A percentile compares a stretch with the other conserved stretches of the same genome.
phyloP scores from a whole-genome alignment of 2,329 filamentous ascomycete species.

The Colletotrichum filicis region DNA sequence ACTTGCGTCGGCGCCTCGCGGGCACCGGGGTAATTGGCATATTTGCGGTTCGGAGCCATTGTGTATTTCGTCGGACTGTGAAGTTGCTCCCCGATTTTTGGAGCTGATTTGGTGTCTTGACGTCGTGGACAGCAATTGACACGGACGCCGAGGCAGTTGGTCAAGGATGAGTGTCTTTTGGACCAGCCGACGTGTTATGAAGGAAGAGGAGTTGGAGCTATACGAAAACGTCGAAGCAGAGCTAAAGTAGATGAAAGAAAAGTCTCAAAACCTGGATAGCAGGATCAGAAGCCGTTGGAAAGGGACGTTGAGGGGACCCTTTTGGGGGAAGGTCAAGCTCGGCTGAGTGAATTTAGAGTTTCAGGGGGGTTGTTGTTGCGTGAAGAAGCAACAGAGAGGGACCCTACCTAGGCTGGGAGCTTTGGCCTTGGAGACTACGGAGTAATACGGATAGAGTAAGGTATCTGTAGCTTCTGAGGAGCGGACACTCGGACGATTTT shows the following conservation, averaged over 20 bases:
- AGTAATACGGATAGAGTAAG: too few relatives aligned
- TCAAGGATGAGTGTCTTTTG: not conserved
- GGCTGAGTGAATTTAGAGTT: not conserved
- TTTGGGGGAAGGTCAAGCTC: not conserved
- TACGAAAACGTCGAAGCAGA: not conserved
- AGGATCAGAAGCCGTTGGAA: not conserved
- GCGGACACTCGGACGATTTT: conserved; percentile 3
- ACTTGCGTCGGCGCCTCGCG: conserved; percentile 15
- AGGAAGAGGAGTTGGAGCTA: not conserved
- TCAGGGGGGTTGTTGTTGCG: not conserved
- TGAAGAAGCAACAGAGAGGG: not conserved
- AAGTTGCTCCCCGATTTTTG: not conserved
- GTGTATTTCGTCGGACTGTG: not conserved
- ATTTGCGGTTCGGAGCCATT: conserved; percentile 35
- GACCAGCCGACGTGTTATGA: not conserved
- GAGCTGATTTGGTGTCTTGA: not conserved
- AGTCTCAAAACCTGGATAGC: not conserved
- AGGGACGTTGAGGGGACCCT: not conserved
- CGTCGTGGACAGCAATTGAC: not conserved
- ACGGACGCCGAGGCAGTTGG: not conserved
- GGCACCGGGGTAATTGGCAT: conserved; percentile 36
- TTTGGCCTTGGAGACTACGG: not conserved
- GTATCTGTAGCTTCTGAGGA: not conserved
- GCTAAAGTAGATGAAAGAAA: not conserved
- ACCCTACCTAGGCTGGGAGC: not conserved